A percentile compares a stretch with the other conserved stretches of the same genome.
Conservation (phyloP, 192 early-diverging fungal genomes). For the Jimgerdemannia lactiflua region DNA sequence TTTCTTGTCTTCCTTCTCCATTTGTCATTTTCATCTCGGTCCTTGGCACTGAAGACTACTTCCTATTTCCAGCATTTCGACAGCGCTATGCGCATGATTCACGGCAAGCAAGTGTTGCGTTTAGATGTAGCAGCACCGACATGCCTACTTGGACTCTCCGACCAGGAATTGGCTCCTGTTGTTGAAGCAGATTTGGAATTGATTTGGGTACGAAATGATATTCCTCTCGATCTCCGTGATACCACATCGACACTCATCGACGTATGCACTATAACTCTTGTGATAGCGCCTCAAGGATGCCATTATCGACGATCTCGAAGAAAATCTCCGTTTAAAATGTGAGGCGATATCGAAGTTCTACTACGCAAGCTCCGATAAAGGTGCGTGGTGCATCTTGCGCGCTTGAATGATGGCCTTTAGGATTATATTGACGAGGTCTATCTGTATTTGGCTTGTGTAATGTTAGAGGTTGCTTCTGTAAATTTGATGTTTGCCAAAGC, state of each 20-base stretch:
- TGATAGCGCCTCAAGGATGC: not conserved
- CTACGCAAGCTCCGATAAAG: not conserved
- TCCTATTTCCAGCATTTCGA: not conserved
- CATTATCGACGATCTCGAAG: not conserved
- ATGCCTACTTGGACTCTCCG: not conserved
- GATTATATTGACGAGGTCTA: too few species aligned
- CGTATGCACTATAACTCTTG: not conserved
- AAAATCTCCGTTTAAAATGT: not conserved
- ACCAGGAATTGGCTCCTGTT: not conserved
- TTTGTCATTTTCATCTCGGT: too few species aligned
- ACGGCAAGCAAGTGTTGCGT: not conserved
- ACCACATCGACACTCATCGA: too few species aligned
- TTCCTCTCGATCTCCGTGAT: too few species aligned
- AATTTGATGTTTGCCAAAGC: not conserved
- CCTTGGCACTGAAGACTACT: too few species aligned
- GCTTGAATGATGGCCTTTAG: too few species aligned
- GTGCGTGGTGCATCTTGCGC: not conserved
- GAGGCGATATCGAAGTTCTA: not conserved
- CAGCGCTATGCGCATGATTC: not conserved
- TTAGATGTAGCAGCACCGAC: not conserved
- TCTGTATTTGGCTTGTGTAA: not conserved
- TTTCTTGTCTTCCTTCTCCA: too few species aligned
- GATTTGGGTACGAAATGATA: not conserved
- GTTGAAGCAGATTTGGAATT: not conserved
- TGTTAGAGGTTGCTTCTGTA: not conserved